These are phyloP conservation scores for Tricholoma terreum DNA, from an alignment of 768 basidiomycete genomes.

Conservation along the genomic window DNA sequence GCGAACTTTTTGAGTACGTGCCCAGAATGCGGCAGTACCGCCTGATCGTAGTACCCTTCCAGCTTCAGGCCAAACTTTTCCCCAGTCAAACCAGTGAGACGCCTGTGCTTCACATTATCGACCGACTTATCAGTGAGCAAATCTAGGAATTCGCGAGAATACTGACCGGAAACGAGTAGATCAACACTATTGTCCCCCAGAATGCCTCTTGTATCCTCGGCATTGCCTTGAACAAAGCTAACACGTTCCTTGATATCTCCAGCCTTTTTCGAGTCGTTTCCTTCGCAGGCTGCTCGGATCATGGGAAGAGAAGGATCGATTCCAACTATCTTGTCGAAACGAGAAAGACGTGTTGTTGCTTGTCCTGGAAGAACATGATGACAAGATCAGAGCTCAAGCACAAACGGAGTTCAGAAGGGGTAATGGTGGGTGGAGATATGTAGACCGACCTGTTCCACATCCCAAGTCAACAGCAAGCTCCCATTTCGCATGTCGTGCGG, in stretches of 20 bases:
- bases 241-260: conserved; percentile 21
- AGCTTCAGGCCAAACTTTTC: conserved; percentile 66
- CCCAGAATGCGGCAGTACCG: conserved; percentile 76
- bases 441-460: conserved; percentile 73
- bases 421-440: no score
- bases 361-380: conserved; percentile 56
- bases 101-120: conserved; percentile 55
- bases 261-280: conserved; percentile 6
- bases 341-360: conserved; percentile 54
- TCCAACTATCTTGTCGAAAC: conserved; percentile 61
- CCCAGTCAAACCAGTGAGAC: conserved; percentile 81
- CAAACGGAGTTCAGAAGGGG: no score
- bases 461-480: conserved; percentile 71
- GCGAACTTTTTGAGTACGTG: no score
- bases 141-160: background rate
- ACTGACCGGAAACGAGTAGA: conserved; percentile 56
- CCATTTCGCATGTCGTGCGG: conserved; percentile 34
- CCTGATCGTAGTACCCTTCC: conserved; percentile 54
- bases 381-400: no score
- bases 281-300: conserved; percentile 51
- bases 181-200: conserved; percentile 51
- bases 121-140: background rate
- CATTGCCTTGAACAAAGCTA: conserved; percentile 34
- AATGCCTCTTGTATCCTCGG: conserved; percentile 54
- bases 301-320: conserved; percentile 76